A percentile compares a stretch with the other conserved stretches of the same genome.
phyloP scores from a whole-genome alignment of 306 rosid genomes.

The Elaeagnus macrophylla region DNA sequence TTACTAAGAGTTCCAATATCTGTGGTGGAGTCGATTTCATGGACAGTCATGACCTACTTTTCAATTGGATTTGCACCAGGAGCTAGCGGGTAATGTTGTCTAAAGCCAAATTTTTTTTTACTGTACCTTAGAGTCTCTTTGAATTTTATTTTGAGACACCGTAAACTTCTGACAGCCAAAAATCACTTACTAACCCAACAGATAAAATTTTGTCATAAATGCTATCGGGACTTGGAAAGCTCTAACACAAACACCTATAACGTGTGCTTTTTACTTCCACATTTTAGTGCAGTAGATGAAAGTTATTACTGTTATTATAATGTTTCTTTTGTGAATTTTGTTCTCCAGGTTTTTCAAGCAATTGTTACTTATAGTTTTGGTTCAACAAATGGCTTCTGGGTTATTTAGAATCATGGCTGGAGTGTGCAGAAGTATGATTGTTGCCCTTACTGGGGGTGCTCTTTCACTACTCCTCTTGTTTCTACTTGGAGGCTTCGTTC shows the following conservation, averaged over 20 bases:
- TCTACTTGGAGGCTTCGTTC: slow-evolving; percentile 53
- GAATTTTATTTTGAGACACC: too few species aligned
- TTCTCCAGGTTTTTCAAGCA: slow-evolving; percentile 50
- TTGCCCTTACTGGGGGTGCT: slow-evolving; percentile 52
- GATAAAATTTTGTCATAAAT: too few species aligned
- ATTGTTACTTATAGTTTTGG: slow-evolving; percentile 31
- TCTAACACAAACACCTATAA: neutral
- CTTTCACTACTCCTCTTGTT: slow-evolving; percentile 36
- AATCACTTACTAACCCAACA: too few species aligned
- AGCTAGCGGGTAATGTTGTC: slow-evolving; percentile 34
- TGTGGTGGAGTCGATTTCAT: slow-evolving; percentile 15
- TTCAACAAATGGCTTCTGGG: slow-evolving; percentile 60
- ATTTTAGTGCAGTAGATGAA: neutral
- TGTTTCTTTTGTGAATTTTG: slow-evolving; percentile 1
- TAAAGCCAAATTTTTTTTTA: too few species aligned
- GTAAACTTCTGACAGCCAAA: too few species aligned
- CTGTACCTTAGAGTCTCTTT: too few species aligned
- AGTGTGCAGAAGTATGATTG: slow-evolving; percentile 45
- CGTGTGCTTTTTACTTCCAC: neutral
- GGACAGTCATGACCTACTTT: slow-evolving; percentile 32
- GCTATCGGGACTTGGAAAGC: too few species aligned
- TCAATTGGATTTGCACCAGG: slow-evolving; percentile 52
- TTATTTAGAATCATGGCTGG: slow-evolving; percentile 46
- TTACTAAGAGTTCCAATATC: slow-evolving; percentile 24
- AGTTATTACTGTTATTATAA: neutral